These are phyloP conservation scores for Diaporthe amygdali DNA, from an alignment of 2,329 filamentous ascomycete genomes.

Conservation along the genomic window DNA sequence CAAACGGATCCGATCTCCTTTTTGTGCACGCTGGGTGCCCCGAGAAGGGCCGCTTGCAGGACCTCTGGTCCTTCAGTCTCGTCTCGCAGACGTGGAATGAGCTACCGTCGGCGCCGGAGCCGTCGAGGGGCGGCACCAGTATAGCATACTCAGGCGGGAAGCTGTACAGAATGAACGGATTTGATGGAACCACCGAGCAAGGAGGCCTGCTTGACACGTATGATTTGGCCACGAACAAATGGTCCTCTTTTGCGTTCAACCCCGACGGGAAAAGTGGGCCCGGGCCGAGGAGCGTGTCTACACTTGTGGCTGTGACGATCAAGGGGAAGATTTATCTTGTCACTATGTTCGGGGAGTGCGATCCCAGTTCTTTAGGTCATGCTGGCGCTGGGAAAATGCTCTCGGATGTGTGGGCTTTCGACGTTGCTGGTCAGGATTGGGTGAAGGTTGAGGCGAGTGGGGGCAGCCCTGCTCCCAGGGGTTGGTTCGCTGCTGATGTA, in stretches of 20 bases:
- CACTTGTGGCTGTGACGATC: neutral
- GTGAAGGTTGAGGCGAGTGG: neutral
- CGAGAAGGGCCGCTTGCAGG: neutral
- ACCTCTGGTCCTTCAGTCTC: neutral
- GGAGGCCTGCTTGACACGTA: neutral
- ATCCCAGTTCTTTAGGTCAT: neutral
- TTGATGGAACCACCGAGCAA: neutral
- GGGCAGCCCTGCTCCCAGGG: neutral
- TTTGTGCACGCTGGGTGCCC: neutral
- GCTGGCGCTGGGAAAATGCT: slow-evolving; percentile 1
- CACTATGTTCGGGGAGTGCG: neutral
- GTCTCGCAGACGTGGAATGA: neutral
- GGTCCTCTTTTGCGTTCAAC: neutral
- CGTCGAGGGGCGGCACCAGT: neutral
- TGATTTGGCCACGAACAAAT: neutral
- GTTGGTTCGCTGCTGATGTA: neutral
- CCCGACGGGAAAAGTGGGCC: neutral
- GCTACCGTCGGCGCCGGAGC: neutral
- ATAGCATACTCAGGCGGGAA: neutral
- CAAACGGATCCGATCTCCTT: neutral
- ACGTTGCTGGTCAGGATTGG: neutral
- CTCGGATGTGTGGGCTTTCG: neutral
- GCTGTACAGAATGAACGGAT: neutral
- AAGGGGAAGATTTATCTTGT: neutral
- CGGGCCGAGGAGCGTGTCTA: neutral